Conservation (phyloP, 257 asterid genomes). For the Penstemon barbatus region DNA sequence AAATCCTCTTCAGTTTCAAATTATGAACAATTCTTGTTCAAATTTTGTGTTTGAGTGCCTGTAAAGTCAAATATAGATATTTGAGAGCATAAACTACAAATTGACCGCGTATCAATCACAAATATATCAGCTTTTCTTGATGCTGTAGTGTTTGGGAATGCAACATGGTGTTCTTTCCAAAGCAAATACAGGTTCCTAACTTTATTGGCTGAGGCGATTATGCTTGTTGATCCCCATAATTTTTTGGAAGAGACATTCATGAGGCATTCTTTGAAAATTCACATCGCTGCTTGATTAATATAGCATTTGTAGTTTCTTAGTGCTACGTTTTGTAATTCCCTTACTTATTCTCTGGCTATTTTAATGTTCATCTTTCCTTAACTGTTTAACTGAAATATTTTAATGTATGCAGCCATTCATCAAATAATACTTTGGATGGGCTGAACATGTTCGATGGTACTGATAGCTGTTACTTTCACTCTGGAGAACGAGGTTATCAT, state of each 20-base stretch:
- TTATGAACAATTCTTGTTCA: background rate
- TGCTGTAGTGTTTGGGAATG: background rate
- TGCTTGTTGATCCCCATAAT: too few species aligned
- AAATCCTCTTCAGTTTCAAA: too few species aligned
- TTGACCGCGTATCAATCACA: background rate
- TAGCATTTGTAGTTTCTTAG: background rate
- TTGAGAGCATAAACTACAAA: background rate
- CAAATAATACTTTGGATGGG: constrained; percentile 98
- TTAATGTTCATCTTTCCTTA: constrained; percentile 17
- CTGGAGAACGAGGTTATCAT: constrained; percentile 91
- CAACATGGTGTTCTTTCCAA: background rate
- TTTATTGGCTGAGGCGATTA: too few species aligned
- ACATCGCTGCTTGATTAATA: constrained; percentile 13
- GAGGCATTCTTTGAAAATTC: background rate
- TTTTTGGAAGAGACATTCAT: too few species aligned
- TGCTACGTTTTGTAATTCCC: background rate
- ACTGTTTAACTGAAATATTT: constrained; percentile 29
- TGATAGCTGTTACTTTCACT: constrained; percentile 92
- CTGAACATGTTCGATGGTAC: constrained; percentile 99
- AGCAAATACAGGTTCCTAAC: background rate
- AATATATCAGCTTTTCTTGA: background rate
- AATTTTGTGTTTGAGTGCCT: background rate
- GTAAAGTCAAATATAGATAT: background rate
- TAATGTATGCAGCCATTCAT: constrained; percentile 73
- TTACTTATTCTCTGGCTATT: constrained; percentile 17